Evolutionary conservation across 805 yeast species (phyloP), one percentile per base, ranked within the genome.

Genomic region (Schwanniomyces pseudopolymorphus): DNA sequence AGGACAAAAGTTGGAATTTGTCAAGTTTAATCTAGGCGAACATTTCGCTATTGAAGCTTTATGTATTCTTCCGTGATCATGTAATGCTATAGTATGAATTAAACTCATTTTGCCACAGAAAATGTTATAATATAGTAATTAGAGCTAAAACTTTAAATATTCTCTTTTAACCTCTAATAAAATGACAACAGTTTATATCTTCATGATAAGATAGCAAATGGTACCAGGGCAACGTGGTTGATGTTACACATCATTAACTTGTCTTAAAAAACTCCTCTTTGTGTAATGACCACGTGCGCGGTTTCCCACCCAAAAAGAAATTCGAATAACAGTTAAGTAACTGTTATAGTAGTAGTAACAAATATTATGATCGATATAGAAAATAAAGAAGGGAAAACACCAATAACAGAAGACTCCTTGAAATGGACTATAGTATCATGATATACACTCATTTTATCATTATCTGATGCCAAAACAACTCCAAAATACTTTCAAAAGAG

Each of bases 81-180:
- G 43, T 14, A 53, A 52, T 28, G 55, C 47, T 9, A 46, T 35
- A 4, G 46, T 46, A 36, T 43, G 43, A 11, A 39, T 24, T 38
- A 46, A 42, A 40, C 54, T 50, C 54, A 50, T 50, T 22, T 24
- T 22, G 19, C 24, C 20, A 22, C 14, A 9, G 25, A 19, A 7
- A 14, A 7, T 6, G 9, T 31, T 16, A 4, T 31, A 31, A 14
- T 14, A 31, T 31, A 14, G 35, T 31, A 31, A 31, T 20, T 14
- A 16, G 35, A 31, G 35, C 35, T n/a, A 36, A 36, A 19, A n/a
- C 25, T 36, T 20, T 21, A 9, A 36, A 36, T 36, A 36, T 19
- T 36, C 22, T 10, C 5, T 36, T 8, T 36, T 20, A n/a, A 11
- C 7, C 17, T 19, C 20, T 6, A 20, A 36, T 19, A 17, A 20